These are phyloP conservation scores for Escallonia rubra DNA, from an alignment of 129 eudicot genomes.

Conservation along the genomic window DNA sequence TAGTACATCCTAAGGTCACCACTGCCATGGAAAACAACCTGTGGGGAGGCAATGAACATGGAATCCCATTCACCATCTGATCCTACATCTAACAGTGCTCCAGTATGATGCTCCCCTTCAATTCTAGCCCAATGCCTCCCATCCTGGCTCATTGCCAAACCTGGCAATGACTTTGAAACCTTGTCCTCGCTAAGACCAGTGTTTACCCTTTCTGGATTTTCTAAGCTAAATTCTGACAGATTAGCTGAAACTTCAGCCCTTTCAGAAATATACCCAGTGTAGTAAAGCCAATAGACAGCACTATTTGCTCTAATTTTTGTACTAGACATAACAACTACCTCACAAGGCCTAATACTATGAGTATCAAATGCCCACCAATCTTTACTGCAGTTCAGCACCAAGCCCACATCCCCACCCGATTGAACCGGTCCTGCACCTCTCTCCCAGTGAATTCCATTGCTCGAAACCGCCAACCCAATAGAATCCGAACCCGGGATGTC, in stretches of 20 bases:
- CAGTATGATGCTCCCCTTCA: slow-evolving; percentile 95
- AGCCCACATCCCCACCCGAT: slow-evolving; percentile 63
- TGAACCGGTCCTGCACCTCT: slow-evolving; percentile 52
- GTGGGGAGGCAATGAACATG: slow-evolving; percentile 71
- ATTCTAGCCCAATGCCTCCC: slow-evolving; percentile 98
- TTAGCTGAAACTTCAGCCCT: slow-evolving; percentile 31
- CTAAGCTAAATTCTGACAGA: slow-evolving; percentile 27
- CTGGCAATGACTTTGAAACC: slow-evolving; percentile 63
- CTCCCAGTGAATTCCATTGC: slow-evolving; percentile 90
- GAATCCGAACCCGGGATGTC: slow-evolving; percentile 36
- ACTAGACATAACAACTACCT: slow-evolving; percentile 80
- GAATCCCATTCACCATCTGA: slow-evolving; percentile 83
- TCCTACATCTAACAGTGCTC: slow-evolving; percentile 87
- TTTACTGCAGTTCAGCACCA: slow-evolving; percentile 57
- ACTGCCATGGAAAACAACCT: slow-evolving; percentile 64
- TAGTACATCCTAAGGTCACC: slow-evolving; percentile 92
- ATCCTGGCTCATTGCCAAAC: slow-evolving; percentile 96
- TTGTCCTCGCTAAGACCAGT: slow-evolving; percentile 19
- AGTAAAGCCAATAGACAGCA: slow-evolving; percentile 92
- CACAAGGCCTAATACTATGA: slow-evolving; percentile 63
- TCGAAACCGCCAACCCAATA: slow-evolving; percentile 82
- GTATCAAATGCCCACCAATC: slow-evolving; percentile 99
- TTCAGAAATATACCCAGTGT: slow-evolving; percentile 61
- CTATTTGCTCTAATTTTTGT: slow-evolving; percentile 51
- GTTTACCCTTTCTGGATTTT: slow-evolving; percentile 29